Evolutionary conservation across 2,329 filamentous ascomycete species (phyloP).

Genomic region (Botryotinia globosa): DNA sequence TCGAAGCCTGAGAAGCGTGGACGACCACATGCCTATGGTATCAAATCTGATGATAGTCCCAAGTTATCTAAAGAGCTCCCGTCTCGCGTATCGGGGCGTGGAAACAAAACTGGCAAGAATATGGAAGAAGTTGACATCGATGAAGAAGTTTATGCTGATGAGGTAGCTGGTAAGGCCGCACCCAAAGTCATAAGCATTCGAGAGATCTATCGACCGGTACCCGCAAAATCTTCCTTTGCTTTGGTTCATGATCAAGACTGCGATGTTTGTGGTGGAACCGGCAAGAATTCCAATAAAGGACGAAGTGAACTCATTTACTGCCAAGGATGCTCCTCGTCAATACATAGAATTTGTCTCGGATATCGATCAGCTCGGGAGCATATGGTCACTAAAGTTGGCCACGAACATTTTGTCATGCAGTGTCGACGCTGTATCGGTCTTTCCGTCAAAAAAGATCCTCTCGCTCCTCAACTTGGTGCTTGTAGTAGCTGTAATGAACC

Average conservation of each 20-base stretch:
- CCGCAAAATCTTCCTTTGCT: constrained; percentile 64
- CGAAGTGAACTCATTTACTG: constrained; percentile 68
- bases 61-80: constrained; percentile 28
- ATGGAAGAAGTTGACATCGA: constrained; percentile 51
- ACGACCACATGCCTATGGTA: constrained; percentile 11
- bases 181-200: constrained; percentile 63
- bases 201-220: constrained; percentile 68
- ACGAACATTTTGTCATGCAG: constrained; percentile 80
- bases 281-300: constrained; percentile 58
- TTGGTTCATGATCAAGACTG: constrained; percentile 68
- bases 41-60: constrained; percentile 19
- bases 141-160: constrained; percentile 49
- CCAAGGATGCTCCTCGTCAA: constrained; percentile 83
- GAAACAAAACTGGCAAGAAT: constrained; percentile 37
- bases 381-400: constrained; percentile 77
- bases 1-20: constrained; percentile 22
- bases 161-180: constrained; percentile 45
- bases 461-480: constrained; percentile 65
- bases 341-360: constrained; percentile 82
- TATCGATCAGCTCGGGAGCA: constrained; percentile 74
- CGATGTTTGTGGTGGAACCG: constrained; percentile 63
- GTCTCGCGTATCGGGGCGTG: constrained; percentile 40
- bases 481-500: constrained; percentile 67
- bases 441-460: constrained; percentile 64
- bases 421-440: constrained; percentile 79